A percentile compares a stretch with the other conserved stretches of the same genome.
Evolutionary conservation across 1,284 basidiomycete genomes (phyloP).

Genomic region (Cutaneotrichosporon dermatis): DNA sequence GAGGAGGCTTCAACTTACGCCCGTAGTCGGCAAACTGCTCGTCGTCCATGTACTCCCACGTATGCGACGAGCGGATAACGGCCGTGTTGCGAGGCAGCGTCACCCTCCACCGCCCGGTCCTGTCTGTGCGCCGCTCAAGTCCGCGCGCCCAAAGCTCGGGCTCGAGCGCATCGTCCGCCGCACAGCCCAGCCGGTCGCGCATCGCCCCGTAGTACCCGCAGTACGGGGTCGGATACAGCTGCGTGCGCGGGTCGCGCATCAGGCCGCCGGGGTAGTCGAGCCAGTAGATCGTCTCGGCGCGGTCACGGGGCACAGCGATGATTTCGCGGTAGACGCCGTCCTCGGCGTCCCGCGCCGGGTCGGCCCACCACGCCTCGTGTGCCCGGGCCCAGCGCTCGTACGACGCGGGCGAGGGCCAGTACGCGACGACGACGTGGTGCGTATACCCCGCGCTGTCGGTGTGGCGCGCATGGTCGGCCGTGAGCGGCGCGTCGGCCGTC

Average conservation of each 20-base stretch:
- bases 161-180: constrained; percentile 1
- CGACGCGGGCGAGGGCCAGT: neutral
- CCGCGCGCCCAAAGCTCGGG: neutral
- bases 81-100: constrained; percentile 3
- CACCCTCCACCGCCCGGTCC: constrained; percentile 1
- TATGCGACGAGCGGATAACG: constrained; percentile 12
- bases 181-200: constrained; percentile 9
- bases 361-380: constrained; percentile 8
- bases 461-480: constrained; percentile 10
- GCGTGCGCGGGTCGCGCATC: neutral
- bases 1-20: constrained; percentile 7
- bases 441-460: constrained; percentile 1
- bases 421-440: constrained; percentile 13
- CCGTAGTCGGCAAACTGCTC: constrained; percentile 11
- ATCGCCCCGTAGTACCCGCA: constrained; percentile 19
- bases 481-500: neutral
- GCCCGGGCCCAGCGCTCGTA: constrained; percentile 2
- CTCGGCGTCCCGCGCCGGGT: neutral
- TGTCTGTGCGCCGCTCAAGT: neutral
- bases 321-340: constrained; percentile 12
- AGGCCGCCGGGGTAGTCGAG: constrained; percentile 12
- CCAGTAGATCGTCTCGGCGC: constrained; percentile 16
- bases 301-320: constrained; percentile 5
- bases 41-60: constrained; percentile 12
- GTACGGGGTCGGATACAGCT: constrained; percentile 16